phyloP scores from a whole-genome alignment of 2,329 filamentous ascomycete species.

The Alternaria sp. region DNA sequence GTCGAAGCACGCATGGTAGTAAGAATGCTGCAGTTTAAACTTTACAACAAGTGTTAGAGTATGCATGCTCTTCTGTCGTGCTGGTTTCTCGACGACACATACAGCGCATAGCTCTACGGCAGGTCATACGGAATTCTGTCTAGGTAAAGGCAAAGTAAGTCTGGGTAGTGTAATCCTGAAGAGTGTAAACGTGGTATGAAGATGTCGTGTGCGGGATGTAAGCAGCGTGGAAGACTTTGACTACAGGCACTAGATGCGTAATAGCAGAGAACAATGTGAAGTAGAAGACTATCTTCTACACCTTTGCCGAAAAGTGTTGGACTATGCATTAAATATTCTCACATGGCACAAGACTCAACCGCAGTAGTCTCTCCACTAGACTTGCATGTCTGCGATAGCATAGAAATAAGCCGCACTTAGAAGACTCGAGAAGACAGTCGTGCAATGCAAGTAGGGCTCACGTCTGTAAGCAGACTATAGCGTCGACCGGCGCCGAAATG shows the following conservation, averaged over 20 bases:
- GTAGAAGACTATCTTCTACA: background rate
- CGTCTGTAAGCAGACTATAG: background rate
- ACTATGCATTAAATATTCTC: background rate
- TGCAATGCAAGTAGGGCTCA: background rate
- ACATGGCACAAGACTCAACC: background rate
- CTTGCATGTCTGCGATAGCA: background rate
- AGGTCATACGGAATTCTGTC: background rate
- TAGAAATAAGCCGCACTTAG: background rate
- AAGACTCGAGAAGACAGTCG: background rate
- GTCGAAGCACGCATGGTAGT: background rate
- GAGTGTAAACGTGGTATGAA: background rate
- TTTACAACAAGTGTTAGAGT: background rate
- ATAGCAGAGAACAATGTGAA: background rate
- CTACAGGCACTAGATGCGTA: background rate
- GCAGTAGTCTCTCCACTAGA: background rate
- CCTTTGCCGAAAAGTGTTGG: background rate
- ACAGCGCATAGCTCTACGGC: background rate
- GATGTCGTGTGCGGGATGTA: background rate
- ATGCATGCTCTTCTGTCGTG: background rate
- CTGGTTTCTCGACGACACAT: background rate
- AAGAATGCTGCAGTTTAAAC: accelerated
- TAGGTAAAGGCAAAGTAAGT: background rate
- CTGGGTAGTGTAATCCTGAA: background rate
- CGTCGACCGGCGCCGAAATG: background rate
- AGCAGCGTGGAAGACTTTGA: background rate